These are phyloP conservation scores for Coemansia asiatica DNA, from an alignment of 192 early-diverging fungal genomes.

Conservation along the genomic window DNA sequence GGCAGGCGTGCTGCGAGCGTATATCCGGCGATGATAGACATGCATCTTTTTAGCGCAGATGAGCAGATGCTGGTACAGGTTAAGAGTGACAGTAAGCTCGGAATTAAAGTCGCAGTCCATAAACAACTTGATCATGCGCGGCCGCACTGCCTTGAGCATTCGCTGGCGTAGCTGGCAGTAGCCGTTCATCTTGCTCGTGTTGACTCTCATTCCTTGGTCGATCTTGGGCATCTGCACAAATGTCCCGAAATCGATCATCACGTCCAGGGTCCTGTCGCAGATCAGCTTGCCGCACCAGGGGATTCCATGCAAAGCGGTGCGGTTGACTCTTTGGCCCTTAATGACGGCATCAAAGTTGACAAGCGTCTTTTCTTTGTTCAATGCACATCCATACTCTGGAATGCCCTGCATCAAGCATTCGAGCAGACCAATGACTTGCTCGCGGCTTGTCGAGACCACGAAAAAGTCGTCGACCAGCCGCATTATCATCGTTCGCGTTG, in stretches of 20 bases:
- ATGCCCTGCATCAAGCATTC: constrained; percentile 61
- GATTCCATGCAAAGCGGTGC: constrained; percentile 21
- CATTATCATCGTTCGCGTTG: constrained; percentile 61
- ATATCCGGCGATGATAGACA: constrained; percentile 24
- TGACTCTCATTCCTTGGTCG: constrained; percentile 53
- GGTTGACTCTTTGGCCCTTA: constrained; percentile 29
- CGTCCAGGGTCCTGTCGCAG: constrained; percentile 63
- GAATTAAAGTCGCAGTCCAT: constrained; percentile 67
- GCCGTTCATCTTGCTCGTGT: constrained; percentile 42
- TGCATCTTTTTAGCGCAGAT: constrained; percentile 73
- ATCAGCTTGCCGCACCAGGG: constrained; percentile 83
- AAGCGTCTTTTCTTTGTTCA: constrained; percentile 78
- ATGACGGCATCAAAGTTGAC: constrained; percentile 67
- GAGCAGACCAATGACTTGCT: constrained; percentile 59
- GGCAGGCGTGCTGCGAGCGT: constrained; percentile 10
- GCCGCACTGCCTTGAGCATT: constrained; percentile 30
- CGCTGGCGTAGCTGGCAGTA: constrained; percentile 47
- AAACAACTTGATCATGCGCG: constrained; percentile 57
- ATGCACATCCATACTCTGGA: constrained; percentile 70
- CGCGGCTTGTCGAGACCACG: constrained; percentile 61
- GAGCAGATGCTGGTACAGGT: constrained; percentile 76
- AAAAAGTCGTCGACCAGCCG: constrained; percentile 87
- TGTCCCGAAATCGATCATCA: constrained; percentile 69
- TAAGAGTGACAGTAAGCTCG: constrained; percentile 62
- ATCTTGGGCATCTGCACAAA: constrained; percentile 51